Conservation (phyloP, 1,284 basidiomycete species). For the Uromyces viciae-fabae region DNA sequence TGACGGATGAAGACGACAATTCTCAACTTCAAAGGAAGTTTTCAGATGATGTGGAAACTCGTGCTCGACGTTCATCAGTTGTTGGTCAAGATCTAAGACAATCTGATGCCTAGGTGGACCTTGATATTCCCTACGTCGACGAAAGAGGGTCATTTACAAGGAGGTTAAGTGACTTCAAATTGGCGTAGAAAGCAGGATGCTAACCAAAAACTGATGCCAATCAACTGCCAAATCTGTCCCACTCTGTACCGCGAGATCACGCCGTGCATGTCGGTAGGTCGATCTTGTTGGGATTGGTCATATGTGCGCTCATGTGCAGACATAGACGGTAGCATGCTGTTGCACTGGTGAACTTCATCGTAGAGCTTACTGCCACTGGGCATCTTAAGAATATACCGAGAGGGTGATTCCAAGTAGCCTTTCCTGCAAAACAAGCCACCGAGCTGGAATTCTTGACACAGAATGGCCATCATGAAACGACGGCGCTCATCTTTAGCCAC, state of each 20-base stretch:
- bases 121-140: not conserved
- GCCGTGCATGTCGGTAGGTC: constrained; percentile 5
- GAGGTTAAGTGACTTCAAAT: not conserved
- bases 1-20: not conserved
- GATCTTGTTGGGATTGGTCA: not conserved
- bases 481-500: constrained; percentile 19
- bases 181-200: not conserved
- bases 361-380: not conserved
- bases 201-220: constrained; percentile 29
- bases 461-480: constrained; percentile 19
- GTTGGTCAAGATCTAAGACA: constrained; percentile 14
- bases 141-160: not conserved
- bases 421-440: constrained; percentile 30
- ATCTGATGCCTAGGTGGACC: not conserved
- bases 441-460: constrained; percentile 31
- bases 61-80: constrained; percentile 22
- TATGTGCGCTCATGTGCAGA: not conserved
- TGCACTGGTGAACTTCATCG: constrained; percentile 3
- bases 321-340: too few relatives aligned
- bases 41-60: not conserved
- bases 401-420: constrained; percentile 22
- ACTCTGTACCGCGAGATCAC: constrained; percentile 10
- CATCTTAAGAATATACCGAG: constrained; percentile 8
- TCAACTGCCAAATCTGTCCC: constrained; percentile 24
- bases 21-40: not conserved